Percentiles rank a stretch among this genome's conserved stretches.
phyloP scores from a whole-genome alignment of 1,284 basidiomycete genomes.

The Phlebopus sp. region DNA sequence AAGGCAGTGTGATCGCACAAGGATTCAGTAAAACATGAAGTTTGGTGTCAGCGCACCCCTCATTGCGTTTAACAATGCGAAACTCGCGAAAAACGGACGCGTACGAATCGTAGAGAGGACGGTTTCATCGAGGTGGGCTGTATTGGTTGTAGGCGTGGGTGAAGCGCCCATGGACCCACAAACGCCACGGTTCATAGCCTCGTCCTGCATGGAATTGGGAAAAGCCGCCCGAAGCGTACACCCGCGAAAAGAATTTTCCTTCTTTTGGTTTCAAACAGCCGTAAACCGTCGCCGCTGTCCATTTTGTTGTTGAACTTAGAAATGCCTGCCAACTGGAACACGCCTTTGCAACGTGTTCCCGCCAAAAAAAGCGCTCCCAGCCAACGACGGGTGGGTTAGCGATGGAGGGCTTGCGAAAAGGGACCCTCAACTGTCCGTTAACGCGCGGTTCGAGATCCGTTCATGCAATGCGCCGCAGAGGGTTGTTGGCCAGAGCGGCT shows the following conservation, averaged over 20 bases:
- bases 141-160: too few species aligned
- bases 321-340: slow-evolving; percentile 4
- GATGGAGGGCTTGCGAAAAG: too few species aligned
- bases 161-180: too few species aligned
- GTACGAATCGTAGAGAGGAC: too few species aligned
- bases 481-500: slow-evolving; percentile 17
- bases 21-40: too few species aligned
- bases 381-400: too few species aligned
- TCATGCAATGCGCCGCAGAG: background rate
- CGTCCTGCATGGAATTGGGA: background rate
- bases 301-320: background rate
- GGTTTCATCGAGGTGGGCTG: too few species aligned
- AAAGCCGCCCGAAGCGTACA: slow-evolving; percentile 1
- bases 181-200: too few species aligned
- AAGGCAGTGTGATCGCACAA: too few species aligned
- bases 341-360: slow-evolving; percentile 17
- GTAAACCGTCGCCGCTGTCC: background rate
- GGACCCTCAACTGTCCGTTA: background rate
- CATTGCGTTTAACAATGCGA: too few species aligned
- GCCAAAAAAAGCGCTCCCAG: slow-evolving; percentile 2
- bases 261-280: slow-evolving; percentile 2
- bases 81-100: too few species aligned
- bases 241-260: background rate
- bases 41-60: too few species aligned
- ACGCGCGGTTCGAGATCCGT: slow-evolving; percentile 1